Evolutionary conservation across 2,329 filamentous ascomycete genomes (phyloP).

Genomic region (Cyclaneusma minus): DNA sequence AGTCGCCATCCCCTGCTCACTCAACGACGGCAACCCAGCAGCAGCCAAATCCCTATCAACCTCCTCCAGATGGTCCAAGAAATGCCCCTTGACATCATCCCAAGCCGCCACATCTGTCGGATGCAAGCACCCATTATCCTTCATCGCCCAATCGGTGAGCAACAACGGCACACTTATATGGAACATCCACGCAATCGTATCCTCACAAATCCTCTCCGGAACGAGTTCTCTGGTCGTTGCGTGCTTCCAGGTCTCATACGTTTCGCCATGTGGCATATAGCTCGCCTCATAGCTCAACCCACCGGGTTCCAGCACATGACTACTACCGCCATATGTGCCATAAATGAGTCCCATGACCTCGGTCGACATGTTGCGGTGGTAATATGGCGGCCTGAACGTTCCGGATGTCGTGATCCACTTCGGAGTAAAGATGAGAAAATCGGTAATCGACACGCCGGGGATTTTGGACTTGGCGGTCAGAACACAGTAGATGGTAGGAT

Average conservation of each 20-base stretch:
- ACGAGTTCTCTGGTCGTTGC: too few species aligned
- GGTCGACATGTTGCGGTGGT: constrained; percentile 53
- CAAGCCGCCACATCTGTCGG: too few species aligned
- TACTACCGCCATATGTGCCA: constrained; percentile 39
- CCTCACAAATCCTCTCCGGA: too few species aligned
- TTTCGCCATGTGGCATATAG: constrained; percentile 29
- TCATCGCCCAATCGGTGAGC: too few species aligned
- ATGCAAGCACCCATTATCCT: too few species aligned
- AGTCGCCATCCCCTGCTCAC: too few species aligned
- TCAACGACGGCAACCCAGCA: constrained; percentile 5
- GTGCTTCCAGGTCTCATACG: too few species aligned
- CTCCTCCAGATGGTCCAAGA: constrained; percentile 10
- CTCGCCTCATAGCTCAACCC: constrained; percentile 16
- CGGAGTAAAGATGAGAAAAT: constrained; percentile 61
- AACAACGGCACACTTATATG: too few species aligned
- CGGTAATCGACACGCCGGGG: constrained; percentile 47
- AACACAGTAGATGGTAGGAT: constrained; percentile 43
- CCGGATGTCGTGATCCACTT: constrained; percentile 55
- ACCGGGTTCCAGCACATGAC: constrained; percentile 1
- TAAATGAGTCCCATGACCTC: constrained; percentile 52
- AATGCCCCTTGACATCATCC: constrained; percentile 9
- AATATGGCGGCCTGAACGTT: constrained; percentile 59
- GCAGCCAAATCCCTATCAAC: constrained; percentile 7
- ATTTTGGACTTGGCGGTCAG: constrained; percentile 45
- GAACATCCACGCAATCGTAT: too few species aligned